Conservation (phyloP, 1,284 basidiomycete species). For the Tylopilus sp. region DNA sequence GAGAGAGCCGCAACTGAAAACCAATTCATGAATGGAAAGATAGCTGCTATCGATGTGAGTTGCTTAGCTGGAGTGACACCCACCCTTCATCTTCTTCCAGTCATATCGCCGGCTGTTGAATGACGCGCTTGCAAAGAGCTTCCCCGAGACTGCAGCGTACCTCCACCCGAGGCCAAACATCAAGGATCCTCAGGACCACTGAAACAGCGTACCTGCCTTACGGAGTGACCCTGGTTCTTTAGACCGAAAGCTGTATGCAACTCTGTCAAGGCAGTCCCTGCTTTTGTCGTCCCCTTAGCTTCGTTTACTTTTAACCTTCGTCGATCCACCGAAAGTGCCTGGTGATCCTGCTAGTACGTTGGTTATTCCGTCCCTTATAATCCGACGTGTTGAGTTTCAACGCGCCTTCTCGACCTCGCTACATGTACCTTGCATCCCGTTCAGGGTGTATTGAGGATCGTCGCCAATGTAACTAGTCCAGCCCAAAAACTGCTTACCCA, state of each 20-base stretch:
- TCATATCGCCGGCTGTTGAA: conserved; percentile 34
- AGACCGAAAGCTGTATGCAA: too few species aligned
- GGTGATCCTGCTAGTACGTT: conserved; percentile 8
- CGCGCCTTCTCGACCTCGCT: too few species aligned
- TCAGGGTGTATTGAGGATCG: too few species aligned
- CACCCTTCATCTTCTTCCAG: conserved; percentile 13
- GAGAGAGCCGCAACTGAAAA: conserved; percentile 82
- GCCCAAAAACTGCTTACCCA: conserved; percentile 10
- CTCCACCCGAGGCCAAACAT: conserved; percentile 11
- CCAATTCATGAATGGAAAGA: conserved; percentile 87
- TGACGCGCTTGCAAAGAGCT: conserved; percentile 31
- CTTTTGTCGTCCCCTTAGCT: conserved; percentile 13
- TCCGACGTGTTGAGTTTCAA: conserved; percentile 18
- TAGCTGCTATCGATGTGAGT: conserved; percentile 67
- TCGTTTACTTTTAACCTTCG: conserved; percentile 12
- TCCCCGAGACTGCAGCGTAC: conserved; percentile 31
- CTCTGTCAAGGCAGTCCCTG: conserved; percentile 17
- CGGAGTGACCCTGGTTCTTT: neutral
- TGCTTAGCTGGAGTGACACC: neutral
- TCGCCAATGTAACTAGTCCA: conserved; percentile 3
- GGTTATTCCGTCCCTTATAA: conserved; percentile 12
- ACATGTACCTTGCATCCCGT: conserved; percentile 18
- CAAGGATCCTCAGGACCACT: conserved; percentile 12
- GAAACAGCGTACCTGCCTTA: conserved; percentile 4
- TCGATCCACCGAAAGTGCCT: conserved; percentile 15